Base-by-base conservation (phyloP, 163 green algal species). In the Trebouxia gelatinosa region DNA sequence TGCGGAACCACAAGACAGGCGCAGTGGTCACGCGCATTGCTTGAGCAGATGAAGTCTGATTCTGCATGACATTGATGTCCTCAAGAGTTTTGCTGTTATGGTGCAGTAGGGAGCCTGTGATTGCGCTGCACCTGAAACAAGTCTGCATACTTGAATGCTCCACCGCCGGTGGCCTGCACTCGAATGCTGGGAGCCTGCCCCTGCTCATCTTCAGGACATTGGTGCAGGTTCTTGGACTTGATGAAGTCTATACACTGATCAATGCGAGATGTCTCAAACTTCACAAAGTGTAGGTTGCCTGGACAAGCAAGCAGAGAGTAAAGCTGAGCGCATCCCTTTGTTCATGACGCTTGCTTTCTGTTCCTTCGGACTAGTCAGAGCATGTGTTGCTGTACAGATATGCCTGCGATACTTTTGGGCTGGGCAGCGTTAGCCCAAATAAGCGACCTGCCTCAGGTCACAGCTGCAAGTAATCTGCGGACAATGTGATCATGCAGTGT, bases 241-340 rank as follows among this genome's bases (percentile, higher is more conserved):
- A 99, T 99, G 86, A 99, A 99, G 68, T 93, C 88, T 0, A 99
- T 86, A 77, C 84, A 92, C 59, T 98, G 89, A 13, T 95, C 79
- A 19, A 99, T 83, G 17, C 92, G 90, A 13, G 72, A 83, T 0
- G 90, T 98, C 85, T 99, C 93, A 90, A 99, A 99, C 84, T 99
- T 99, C 21, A 98, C 93, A 90, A 99, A 99, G 85, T 99, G 96
- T 67, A 99, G 89, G 66, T 89, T 91, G 32, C 89, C 87, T 87
- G 78, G 70, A 61, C 39, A 13, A 37, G n/a, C 58, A 67, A 32
- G 23, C 43, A 32, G 2, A 9, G 11, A 31, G 0, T 38, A 58
- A 58, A 58, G 16, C 16, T 58, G 48, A 16, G 16, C 48, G 48
- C 19, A n/a, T n/a, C n/a, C n/a, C n/a, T n/a, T n/a, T n/a, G n/a